Evolutionary conservation across 805 yeast genomes (phyloP).

Genomic region (Metschnikowia bowlesiae): DNA sequence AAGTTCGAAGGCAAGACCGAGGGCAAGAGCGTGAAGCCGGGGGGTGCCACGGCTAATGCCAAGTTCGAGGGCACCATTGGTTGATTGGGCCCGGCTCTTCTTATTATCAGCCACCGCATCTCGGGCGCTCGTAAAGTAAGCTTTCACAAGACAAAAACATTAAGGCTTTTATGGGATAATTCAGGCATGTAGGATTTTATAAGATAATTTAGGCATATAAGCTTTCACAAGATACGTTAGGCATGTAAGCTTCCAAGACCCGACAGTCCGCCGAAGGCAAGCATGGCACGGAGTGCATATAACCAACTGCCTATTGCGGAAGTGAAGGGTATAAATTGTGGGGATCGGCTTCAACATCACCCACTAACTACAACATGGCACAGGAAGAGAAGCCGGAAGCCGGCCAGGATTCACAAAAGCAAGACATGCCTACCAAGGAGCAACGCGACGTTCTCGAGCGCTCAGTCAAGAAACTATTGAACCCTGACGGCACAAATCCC

Average conservation of each 20-base stretch:
- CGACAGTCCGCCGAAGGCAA: background rate
- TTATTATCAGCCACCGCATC: too few relatives aligned
- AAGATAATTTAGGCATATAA: background rate
- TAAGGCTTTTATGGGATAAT: background rate
- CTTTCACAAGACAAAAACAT: too few relatives aligned
- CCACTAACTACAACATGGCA: background rate
- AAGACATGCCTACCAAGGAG: slow-evolving; percentile 10
- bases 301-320: background rate
- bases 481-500: slow-evolving; percentile 28
- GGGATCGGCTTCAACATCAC: background rate
- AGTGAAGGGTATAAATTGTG: background rate
- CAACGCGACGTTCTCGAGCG: slow-evolving; percentile 7
- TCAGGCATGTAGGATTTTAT: background rate
- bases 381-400: background rate
- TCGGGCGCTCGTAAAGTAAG: too few relatives aligned
- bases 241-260: too few relatives aligned
- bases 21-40: slow-evolving; percentile 4
- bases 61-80: background rate
- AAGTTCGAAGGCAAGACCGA: slow-evolving; percentile 5
- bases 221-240: too few relatives aligned
- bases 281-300: background rate
- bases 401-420: background rate
- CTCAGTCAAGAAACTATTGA: slow-evolving; percentile 15
- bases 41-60: background rate
- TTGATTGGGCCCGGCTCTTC: background rate